These are phyloP conservation scores for Xerocomellus chrysenteron DNA, from an alignment of 768 basidiomycete genomes.

Conservation along the genomic window DNA sequence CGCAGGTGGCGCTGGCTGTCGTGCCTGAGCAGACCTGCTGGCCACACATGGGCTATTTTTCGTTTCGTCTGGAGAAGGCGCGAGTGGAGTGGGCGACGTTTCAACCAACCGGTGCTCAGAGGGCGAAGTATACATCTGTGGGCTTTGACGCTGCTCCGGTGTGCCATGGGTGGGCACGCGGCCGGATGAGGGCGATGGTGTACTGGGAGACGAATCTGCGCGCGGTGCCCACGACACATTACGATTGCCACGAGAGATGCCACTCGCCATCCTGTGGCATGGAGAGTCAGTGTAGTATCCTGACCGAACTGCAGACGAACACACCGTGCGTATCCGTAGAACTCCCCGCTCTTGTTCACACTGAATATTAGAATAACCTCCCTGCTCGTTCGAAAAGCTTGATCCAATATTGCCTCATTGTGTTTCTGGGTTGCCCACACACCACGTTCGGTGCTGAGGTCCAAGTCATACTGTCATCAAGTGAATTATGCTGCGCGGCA, in stretches of 20 bases:
- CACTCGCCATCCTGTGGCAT: slow-evolving; percentile 58
- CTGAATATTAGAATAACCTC: slow-evolving; percentile 90
- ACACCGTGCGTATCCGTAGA: slow-evolving; percentile 88
- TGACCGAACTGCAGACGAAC: slow-evolving; percentile 16
- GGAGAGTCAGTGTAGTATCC: background rate
- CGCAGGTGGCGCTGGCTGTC: slow-evolving; percentile 53
- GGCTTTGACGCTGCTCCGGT: slow-evolving; percentile 12
- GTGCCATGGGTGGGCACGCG: slow-evolving; percentile 2
- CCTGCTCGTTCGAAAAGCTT: slow-evolving; percentile 86
- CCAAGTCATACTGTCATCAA: slow-evolving; percentile 63
- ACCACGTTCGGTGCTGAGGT: slow-evolving; percentile 74
- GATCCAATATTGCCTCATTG: slow-evolving; percentile 88
- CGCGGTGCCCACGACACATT: slow-evolving; percentile 59
- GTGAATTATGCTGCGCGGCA: background rate
- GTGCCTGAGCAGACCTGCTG: background rate
- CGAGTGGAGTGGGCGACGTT: slow-evolving; percentile 40
- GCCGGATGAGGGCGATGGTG: slow-evolving; percentile 31
- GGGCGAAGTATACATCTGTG: slow-evolving; percentile 35
- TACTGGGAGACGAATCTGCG: slow-evolving; percentile 29
- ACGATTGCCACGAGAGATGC: slow-evolving; percentile 51
- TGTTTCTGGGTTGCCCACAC: slow-evolving; percentile 93
- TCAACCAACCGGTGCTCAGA: slow-evolving; percentile 40
- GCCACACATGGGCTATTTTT: background rate
- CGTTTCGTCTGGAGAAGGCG: slow-evolving; percentile 6
- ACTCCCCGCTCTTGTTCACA: slow-evolving; percentile 92